These are phyloP conservation scores for Paraphoma sp. DNA, from an alignment of 2,329 filamentous ascomycete genomes.

Conservation along the genomic window DNA sequence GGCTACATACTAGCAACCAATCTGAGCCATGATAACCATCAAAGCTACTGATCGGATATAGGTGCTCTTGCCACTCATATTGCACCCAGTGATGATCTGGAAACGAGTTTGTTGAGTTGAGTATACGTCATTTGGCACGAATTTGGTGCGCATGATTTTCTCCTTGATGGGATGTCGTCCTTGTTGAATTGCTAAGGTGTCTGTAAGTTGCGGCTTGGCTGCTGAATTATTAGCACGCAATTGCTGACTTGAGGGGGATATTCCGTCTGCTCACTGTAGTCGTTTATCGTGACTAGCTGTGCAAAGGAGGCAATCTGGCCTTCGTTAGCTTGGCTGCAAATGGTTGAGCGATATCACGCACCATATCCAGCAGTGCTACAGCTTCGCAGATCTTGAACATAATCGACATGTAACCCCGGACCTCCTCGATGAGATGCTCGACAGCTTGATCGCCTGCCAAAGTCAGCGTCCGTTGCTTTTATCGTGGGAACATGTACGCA, in stretches of 20 bases:
- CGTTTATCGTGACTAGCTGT: constrained; percentile 71
- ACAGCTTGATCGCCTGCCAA: constrained; percentile 69
- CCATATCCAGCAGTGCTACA: constrained; percentile 86
- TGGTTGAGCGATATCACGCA: constrained; percentile 42
- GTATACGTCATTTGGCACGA: constrained; percentile 90
- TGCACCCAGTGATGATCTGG: constrained; percentile 93
- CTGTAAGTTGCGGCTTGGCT: constrained; percentile 71
- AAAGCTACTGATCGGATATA: constrained; percentile 88
- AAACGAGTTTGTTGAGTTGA: constrained; percentile 81
- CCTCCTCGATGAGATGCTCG: constrained; percentile 71
- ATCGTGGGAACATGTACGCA: constrained; percentile 6
- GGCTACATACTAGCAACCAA: constrained; percentile 71
- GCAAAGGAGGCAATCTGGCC: constrained; percentile 41
- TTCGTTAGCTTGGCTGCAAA: constrained; percentile 6
- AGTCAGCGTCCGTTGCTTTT: constrained; percentile 3
- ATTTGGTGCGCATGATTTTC: constrained; percentile 71
- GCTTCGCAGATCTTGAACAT: constrained; percentile 88
- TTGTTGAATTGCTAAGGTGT: constrained; percentile 73
- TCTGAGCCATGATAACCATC: constrained; percentile 90
- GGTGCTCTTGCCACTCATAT: constrained; percentile 96
- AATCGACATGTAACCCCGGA: constrained; percentile 73
- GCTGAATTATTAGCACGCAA: constrained; percentile 9
- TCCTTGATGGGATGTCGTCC: constrained; percentile 82
- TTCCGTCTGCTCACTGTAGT: constrained; percentile 57
- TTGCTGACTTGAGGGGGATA: neutral